Base-by-base conservation (phyloP, 106 monocot species). In the Triglochin maritima region DNA sequence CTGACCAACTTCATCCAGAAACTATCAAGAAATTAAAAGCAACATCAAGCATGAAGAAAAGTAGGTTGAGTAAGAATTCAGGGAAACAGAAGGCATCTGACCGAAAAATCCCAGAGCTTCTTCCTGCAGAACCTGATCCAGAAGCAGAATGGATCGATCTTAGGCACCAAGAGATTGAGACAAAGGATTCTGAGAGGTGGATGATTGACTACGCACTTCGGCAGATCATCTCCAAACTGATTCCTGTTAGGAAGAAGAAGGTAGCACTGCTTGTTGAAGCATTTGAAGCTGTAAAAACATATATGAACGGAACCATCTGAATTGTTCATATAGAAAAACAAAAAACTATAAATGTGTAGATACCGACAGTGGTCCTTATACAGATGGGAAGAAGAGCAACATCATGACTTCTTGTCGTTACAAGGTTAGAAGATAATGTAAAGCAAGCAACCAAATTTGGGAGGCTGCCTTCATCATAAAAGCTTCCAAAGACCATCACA, bases 181-280 rank as follows among this genome's bases (percentile, higher is more conserved):
- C 82, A 60, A 91, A 78, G 70, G 77, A 73, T 59, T 66, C 81
- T 2, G 87, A 91, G 76, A 87, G 78, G 62, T 91, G 86, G 86
- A 86, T 87, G 87, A 55, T 87, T 47, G 87, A 91, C 48, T 64
- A 74, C 52, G 81, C 84, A 4, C 81, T 91, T 48, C 77, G 63
- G 67, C 69, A 62, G 64, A 74, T 68, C 3, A 84, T 87, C 8
- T 67, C 49, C 62, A 82, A 78, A 51, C 61, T 87, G 62, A 78
- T 78, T 50, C 75, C 75, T 53, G 75, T 62, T 46, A 63, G 76
- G 64, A 82, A 77, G 72, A 84, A 29, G 72, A 87, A 87, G 62
- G 91, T 87, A 2, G 71, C 68, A 58, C 61, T 82, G 56, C 79
- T 91, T 42, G 87, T 91, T 55, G 87, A 84, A 50, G 91, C 84